Conservation (phyloP, 108 stramenopile species). For the Discostella pseudostelligera region DNA sequence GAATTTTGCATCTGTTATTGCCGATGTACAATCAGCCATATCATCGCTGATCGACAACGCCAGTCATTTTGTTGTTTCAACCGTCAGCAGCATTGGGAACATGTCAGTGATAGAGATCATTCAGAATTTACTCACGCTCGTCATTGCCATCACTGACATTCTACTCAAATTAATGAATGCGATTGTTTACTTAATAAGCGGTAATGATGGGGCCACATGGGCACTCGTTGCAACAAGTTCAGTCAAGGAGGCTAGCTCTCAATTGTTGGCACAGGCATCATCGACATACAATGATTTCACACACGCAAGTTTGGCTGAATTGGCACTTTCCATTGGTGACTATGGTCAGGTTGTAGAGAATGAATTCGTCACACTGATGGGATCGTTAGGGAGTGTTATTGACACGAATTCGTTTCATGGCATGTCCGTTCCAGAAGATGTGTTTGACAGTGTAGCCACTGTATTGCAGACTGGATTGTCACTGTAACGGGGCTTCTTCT, state of each 20-base stretch:
- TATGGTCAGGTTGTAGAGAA: conserved; percentile 32
- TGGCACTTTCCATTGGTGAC: conserved; percentile 28
- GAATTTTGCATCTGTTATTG: conserved; percentile 12
- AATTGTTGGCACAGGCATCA: conserved; percentile 28
- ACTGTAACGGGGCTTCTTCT: conserved; percentile 2
- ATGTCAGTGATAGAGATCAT: conserved; percentile 34
- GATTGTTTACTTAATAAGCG: conserved; percentile 31
- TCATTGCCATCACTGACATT: conserved; percentile 33
- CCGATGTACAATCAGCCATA: conserved; percentile 23
- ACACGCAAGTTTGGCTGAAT: conserved; percentile 22
- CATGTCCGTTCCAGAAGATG: background rate
- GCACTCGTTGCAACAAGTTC: conserved; percentile 27
- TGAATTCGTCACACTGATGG: conserved; percentile 29
- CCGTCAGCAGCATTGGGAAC: conserved; percentile 20
- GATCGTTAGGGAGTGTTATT: background rate
- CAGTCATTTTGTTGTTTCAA: conserved; percentile 12
- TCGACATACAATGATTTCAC: conserved; percentile 32
- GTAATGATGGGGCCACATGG: conserved; percentile 32
- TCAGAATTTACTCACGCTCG: conserved; percentile 20
- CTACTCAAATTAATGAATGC: conserved; percentile 35
- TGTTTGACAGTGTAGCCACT: conserved; percentile 16
- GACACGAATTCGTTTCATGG: background rate
- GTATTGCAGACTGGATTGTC: conserved; percentile 27
- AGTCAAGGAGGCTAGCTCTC: conserved; percentile 10
- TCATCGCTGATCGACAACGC: conserved; percentile 23